Evolutionary conservation across 768 basidiomycete genomes (phyloP), one percentile per base, ranked within the genome.

Genomic region (Brasilioporus rufonigricans): DNA sequence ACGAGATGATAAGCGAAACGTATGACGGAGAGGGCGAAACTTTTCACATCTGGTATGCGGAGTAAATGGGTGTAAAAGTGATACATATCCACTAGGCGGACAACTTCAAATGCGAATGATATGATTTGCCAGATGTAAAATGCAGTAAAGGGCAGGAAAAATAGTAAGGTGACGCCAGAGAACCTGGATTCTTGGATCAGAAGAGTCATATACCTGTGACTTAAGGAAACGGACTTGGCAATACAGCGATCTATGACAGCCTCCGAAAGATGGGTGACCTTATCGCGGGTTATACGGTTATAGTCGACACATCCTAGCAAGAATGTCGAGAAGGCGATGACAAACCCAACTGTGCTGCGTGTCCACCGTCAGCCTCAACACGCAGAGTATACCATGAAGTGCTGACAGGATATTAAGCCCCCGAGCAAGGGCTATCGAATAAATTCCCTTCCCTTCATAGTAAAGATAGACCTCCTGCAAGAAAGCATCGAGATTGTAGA

Each of bases 301-400:
- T 97, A 98, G 70, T 99, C 94, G 58, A 99, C 81, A 71, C 97
- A 99, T 14, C 94, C 91, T 7, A 96, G 72, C 13, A 99, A 77
- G 70, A 99, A 99, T 10, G 95, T 96, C 13, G 97, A 96, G 73
- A 99, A 99, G n/a, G 81, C 83, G 63, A 98, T 98, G 48, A 98
- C 96, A 73, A 98, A 99, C 44, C 94, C 95, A 23, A 97, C 86
- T 59, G 96, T 99, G 61, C 97, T 99, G 71, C 33, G 50, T 61
- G 62, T 59, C 54, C 65, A 58, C 53, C 31, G 68, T 73, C 57
- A 67, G 69, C 52, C 29, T 53, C 35, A 23, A 44, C 33, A 50
- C 16, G 58, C 16, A 55, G 47, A 60, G 64, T 50, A 59, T 39
- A 60, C n/a, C 48, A 58, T 54, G 52, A 57, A 57, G 44, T 58